Evolutionary conservation across 345 rosid species (phyloP).

Genomic region (Mercurialis annua): DNA sequence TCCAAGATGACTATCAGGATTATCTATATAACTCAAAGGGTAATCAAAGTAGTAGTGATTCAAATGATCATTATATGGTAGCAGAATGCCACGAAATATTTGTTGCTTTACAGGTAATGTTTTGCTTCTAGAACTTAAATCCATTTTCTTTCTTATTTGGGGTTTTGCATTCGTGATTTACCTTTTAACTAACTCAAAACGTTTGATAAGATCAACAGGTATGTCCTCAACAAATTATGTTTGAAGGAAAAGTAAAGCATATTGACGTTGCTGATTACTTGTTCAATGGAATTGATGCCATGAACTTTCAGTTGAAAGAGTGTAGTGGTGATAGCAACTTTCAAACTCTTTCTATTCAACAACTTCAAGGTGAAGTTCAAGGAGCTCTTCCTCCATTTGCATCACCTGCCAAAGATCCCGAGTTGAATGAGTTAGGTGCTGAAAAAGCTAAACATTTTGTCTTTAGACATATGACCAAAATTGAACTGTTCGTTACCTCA

Average conservation of each 20-base stretch:
- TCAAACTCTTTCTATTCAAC: conserved; percentile 41
- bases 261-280: conserved; percentile 63
- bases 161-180: conserved; percentile 13
- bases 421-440: conserved; percentile 31
- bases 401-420: conserved; percentile 30
- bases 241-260: conserved; percentile 59
- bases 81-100: conserved; percentile 59
- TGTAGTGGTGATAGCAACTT: conserved; percentile 12
- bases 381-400: conserved; percentile 56
- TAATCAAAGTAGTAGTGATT: conserved; percentile 29
- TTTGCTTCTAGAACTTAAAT: conserved; percentile 19
- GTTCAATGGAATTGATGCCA: conserved; percentile 27
- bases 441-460: conserved; percentile 37
- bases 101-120: conserved; percentile 69
- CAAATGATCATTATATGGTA: conserved; percentile 55
- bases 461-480: conserved; percentile 42
- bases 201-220: conserved; percentile 61
- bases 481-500: conserved; percentile 55
- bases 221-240: conserved; percentile 56
- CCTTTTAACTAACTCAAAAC: conserved; percentile 31
- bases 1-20: conserved; percentile 55
- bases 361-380: conserved; percentile 60
- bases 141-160: neutral
- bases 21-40: conserved; percentile 20
- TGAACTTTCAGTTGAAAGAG: conserved; percentile 15